Conservation (phyloP, 768 basidiomycete species). For the Amanita molliuscula region DNA sequence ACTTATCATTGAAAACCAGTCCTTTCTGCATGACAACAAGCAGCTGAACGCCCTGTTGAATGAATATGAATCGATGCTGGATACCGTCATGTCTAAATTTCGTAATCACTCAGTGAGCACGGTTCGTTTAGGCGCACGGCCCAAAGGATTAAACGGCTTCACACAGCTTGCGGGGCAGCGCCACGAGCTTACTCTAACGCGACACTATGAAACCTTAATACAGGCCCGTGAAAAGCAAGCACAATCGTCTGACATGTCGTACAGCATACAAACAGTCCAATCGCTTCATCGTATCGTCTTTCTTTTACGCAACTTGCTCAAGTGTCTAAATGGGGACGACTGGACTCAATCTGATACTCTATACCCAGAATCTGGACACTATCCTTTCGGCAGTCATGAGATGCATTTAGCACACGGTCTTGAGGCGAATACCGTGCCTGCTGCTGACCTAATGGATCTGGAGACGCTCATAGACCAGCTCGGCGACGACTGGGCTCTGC, state of each 20-base stretch:
- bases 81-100: constrained; percentile 96
- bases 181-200: constrained; percentile 77
- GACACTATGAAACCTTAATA: constrained; percentile 84
- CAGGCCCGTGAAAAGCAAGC: constrained; percentile 49
- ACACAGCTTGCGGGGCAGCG: constrained; percentile 80
- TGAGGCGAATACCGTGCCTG: constrained; percentile 18
- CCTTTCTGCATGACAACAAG: constrained; percentile 88
- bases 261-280: constrained; percentile 48
- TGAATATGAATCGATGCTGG: constrained; percentile 92
- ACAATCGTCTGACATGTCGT: constrained; percentile 43
- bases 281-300: constrained; percentile 66
- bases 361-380: constrained; percentile 1
- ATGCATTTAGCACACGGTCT: constrained; percentile 20
- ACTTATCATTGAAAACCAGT: constrained; percentile 89
- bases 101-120: constrained; percentile 75
- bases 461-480: constrained; percentile 27
- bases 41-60: constrained; percentile 82
- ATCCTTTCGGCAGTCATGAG: background rate
- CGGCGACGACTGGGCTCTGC: constrained; percentile 74
- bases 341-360: constrained; percentile 23
- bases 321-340: constrained; percentile 58
- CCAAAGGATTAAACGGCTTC: constrained; percentile 7
- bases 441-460: constrained; percentile 29
- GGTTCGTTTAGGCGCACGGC: background rate
- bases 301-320: constrained; percentile 61